Conservation (phyloP, 768 basidiomycete species). For the Cystofilobasidium ferigula region DNA sequence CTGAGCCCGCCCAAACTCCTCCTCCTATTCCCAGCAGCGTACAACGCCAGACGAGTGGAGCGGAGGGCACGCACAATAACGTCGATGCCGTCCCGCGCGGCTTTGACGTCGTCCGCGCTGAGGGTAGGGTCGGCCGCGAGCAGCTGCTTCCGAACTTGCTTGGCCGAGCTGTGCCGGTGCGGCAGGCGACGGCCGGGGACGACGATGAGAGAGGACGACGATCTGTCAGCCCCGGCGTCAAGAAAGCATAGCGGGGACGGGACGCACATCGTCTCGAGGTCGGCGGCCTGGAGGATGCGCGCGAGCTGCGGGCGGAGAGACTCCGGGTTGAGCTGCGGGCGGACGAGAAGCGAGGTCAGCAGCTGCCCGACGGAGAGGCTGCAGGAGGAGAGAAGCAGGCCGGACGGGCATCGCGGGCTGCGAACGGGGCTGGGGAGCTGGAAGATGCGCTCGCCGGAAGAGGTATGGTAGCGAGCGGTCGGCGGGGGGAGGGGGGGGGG, state of each 20-base stretch:
- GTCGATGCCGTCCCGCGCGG: not conserved
- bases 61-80: not conserved
- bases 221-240: not conserved
- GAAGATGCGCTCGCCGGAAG: no score
- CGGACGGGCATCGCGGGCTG: no score
- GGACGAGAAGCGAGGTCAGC: no score
- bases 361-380: no score
- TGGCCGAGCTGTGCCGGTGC: not conserved
- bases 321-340: not conserved
- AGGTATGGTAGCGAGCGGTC: no score
- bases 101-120: not conserved
- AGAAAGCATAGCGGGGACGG: not conserved
- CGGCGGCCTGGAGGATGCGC: not conserved
- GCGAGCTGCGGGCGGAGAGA: not conserved
- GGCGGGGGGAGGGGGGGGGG: no score
- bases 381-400: no score
- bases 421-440: no score
- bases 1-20: no score
- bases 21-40: no score
- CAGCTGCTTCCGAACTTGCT: slow-evolving; percentile 4
- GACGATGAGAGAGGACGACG: not conserved
- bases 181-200: no score
- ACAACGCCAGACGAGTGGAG: not conserved
- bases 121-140: not conserved
- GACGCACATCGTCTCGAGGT: slow-evolving; percentile 6